These are phyloP conservation scores for Chimonanthus praecox DNA, from an alignment of 164 flowering plant genomes.

Conservation along the genomic window DNA sequence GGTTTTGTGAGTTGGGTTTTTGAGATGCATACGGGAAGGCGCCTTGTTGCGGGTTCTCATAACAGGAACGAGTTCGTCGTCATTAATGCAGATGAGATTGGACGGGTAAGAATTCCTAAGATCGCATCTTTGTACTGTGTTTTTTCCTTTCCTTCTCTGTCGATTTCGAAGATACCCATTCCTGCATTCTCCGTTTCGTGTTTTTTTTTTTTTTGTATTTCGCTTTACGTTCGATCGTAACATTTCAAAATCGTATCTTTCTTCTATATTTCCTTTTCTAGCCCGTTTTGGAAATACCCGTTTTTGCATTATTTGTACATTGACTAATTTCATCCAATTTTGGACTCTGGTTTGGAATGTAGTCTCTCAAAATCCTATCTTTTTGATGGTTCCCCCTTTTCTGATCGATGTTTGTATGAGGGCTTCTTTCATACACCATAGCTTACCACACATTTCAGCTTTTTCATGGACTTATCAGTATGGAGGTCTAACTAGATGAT, in stretches of 20 bases:
- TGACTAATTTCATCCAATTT: background rate
- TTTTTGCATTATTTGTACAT: background rate
- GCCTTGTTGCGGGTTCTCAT: slow-evolving; percentile 87
- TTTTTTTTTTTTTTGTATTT: background rate
- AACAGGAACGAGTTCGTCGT: slow-evolving; percentile 88
- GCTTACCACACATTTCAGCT: no score
- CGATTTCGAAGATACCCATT: background rate
- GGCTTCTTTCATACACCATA: no score
- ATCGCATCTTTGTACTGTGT: background rate
- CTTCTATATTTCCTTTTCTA: background rate
- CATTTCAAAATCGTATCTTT: background rate
- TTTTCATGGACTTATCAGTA: no score
- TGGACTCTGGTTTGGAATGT: background rate
- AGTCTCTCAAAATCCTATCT: background rate
- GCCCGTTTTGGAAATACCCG: background rate
- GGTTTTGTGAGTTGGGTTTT: no score
- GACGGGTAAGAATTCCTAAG: slow-evolving; percentile 47
- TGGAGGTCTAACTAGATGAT: background rate
- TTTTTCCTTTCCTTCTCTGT: background rate
- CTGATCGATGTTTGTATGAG: background rate
- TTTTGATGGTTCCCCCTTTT: background rate
- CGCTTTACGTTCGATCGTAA: background rate
- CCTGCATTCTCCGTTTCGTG: background rate
- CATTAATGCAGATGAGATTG: slow-evolving; percentile 88
- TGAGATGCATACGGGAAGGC: slow-evolving; percentile 33